These are phyloP conservation scores for Phytophthora pseudosyringae DNA, from an alignment of 352 stramenopile species.

Conservation along the genomic window DNA sequence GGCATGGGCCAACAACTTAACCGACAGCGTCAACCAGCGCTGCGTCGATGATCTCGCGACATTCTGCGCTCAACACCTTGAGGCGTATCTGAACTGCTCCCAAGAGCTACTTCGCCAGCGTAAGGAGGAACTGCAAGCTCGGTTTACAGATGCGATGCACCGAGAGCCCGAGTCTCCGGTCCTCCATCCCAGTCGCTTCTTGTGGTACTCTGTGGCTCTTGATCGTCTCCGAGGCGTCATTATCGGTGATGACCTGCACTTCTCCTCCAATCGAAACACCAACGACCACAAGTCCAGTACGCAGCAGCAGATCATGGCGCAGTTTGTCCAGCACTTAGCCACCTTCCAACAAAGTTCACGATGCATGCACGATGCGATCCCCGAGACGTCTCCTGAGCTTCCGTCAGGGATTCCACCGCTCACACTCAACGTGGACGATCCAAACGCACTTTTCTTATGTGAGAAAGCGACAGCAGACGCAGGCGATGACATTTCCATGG, in stretches of 20 bases:
- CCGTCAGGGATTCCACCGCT: constrained; percentile 48
- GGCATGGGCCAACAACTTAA: constrained; percentile 16
- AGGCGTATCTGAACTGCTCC: constrained; percentile 13
- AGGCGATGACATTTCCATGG: constrained; percentile 49
- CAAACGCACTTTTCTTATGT: constrained; percentile 45
- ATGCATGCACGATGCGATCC: constrained; percentile 1
- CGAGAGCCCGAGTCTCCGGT: neutral
- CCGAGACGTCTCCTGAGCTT: constrained; percentile 26
- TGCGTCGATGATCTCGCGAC: constrained; percentile 8
- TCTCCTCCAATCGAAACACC: neutral
- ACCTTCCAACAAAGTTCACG: constrained; percentile 35
- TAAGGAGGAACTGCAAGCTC: constrained; percentile 8
- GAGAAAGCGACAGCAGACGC: constrained; percentile 28
- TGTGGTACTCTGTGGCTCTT: constrained; percentile 45
- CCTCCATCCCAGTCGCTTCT: constrained; percentile 13
- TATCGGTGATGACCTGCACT: constrained; percentile 27
- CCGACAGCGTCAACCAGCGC: constrained; percentile 7
- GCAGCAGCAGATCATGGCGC: constrained; percentile 29
- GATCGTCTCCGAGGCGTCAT: constrained; percentile 52
- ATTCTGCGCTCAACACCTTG: constrained; percentile 25
- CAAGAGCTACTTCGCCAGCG: constrained; percentile 6
- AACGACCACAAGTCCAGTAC: neutral
- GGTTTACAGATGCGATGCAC: constrained; percentile 7
- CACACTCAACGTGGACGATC: constrained; percentile 46
- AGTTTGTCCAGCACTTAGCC: constrained; percentile 39